A percentile compares a stretch with the other conserved stretches of the same genome.
Evolutionary conservation across 345 rosid species (phyloP).

Genomic region (Capsella bursapastoris): DNA sequence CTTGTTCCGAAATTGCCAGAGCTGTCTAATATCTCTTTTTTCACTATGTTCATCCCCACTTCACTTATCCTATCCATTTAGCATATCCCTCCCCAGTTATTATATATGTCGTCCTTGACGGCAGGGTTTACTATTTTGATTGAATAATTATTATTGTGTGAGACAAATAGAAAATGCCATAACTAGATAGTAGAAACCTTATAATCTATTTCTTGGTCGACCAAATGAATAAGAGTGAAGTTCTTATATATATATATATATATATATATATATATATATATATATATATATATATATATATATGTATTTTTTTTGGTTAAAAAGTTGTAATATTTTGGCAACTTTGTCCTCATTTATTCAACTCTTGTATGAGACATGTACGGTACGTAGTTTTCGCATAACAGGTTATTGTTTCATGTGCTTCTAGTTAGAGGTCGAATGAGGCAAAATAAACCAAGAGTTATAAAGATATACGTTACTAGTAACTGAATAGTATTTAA

Average conservation of each 20-base stretch:
- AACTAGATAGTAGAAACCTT: not conserved
- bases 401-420: not conserved
- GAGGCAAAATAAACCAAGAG: not conserved
- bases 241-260: too few species aligned
- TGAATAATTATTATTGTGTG: too few species aligned
- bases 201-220: too few species aligned
- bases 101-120: conserved; percentile 4
- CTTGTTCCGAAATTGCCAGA: conserved; percentile 5
- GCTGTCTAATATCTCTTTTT: conserved; percentile 32
- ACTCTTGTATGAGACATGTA: too few species aligned
- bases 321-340: too few species aligned
- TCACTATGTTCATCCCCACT: conserved; percentile 22
- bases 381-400: too few species aligned
- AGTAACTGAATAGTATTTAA: too few species aligned
- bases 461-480: not conserved
- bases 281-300: too few species aligned
- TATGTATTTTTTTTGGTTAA: too few species aligned
- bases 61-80: conserved; percentile 17
- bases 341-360: too few species aligned
- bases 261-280: too few species aligned
- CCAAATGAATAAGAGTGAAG: not conserved
- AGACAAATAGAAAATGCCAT: not conserved
- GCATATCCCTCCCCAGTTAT: not conserved
- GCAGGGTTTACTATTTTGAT: conserved; percentile 1
- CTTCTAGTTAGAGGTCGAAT: not conserved